A percentile compares a stretch with the other conserved stretches of the same genome.
Evolutionary conservation across 2,329 filamentous ascomycete species (phyloP).

Genomic region (Colletotrichum acutatum): DNA sequence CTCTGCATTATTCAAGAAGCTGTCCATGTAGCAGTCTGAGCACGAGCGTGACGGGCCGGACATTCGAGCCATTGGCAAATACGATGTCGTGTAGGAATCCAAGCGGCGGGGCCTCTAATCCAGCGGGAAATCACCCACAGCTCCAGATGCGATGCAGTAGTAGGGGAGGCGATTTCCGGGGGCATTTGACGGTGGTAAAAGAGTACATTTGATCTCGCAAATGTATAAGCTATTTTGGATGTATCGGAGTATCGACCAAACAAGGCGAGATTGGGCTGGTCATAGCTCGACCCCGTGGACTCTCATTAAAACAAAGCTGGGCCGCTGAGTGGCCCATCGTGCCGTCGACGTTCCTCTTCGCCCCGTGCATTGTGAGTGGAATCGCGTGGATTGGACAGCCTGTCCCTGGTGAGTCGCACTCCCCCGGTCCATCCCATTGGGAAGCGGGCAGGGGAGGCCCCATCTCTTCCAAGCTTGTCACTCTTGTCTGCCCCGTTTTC

Average conservation of each 20-base stretch:
- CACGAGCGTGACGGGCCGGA: constrained; percentile 3
- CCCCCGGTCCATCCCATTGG: constrained; percentile 20
- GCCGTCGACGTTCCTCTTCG: not conserved
- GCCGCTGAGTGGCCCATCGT: constrained; percentile 8
- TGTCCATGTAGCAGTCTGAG: too few relatives aligned
- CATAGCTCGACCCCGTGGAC: constrained; percentile 15
- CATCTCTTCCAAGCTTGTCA: not conserved
- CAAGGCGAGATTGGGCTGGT: constrained; percentile 27
- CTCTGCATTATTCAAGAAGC: too few relatives aligned
- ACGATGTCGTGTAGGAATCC: constrained; percentile 30
- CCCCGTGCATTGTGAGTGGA: not conserved
- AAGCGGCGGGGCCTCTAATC: constrained; percentile 30
- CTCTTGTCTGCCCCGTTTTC: not conserved
- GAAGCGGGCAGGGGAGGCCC: constrained; percentile 9
- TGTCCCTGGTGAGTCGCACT: constrained; percentile 18
- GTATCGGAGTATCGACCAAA: not conserved
- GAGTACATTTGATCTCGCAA: too few relatives aligned
- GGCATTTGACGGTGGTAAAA: not conserved
- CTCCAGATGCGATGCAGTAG: constrained; percentile 26
- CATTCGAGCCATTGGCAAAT: constrained; percentile 26
- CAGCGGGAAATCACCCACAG: constrained; percentile 28
- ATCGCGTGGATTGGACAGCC: constrained; percentile 11
- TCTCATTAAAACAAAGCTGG: constrained; percentile 33
- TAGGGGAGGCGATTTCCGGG: constrained; percentile 15
- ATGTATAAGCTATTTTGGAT: too few relatives aligned